Evolutionary conservation across 805 yeast species (phyloP), one percentile per base, ranked within the genome.

Genomic region (Wickerhamiella allomyrinae): DNA sequence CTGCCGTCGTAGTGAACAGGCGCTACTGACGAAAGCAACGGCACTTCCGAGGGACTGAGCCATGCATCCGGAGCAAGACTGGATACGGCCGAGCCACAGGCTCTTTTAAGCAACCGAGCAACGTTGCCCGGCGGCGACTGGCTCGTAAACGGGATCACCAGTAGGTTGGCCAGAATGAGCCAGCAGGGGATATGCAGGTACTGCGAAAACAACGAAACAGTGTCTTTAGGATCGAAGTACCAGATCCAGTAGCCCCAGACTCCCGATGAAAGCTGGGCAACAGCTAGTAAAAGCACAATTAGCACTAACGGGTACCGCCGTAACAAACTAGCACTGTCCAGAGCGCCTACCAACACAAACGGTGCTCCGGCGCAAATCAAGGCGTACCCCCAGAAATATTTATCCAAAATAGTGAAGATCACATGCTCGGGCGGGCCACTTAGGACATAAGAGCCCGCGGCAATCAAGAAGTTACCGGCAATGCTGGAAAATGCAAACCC

Each of bases 371-470:
- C 19, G 1, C 53, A 46, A 2, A 48, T 9, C n/a, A 53, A 27
- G 3, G 49, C 41, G 15, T 43, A 42, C 1, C 56, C 56, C 38
- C 41, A 33, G 2, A 29, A 36, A 24, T 34, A 41, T 19, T 46
- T 39, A 27, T 53, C 56, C 13, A 33, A 34, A n/a, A 41, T 36
- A 40, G 31, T 27, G 17, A 27, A 27, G 5, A 27, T 17, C 17
- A 50, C 42, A 19, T 31, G 45, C n/a, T 47, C 49, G 14, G 33
- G 39, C 3, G 40, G 21, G 7, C 39, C 40, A 14, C 42, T 49
- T 11, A 51, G 29, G 1, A 50, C 38, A 14, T 46, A 46, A 1
- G 48, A 24, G 1, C 56, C 56, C 1, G 50, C 53, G 1, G 53
- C 54, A 5, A 49, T 44, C 4, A 46, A 11, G n/a, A 51, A 20